Base-by-base conservation (phyloP, 2,329 filamentous ascomycete genomes). In the Orbilia brochopaga region DNA sequence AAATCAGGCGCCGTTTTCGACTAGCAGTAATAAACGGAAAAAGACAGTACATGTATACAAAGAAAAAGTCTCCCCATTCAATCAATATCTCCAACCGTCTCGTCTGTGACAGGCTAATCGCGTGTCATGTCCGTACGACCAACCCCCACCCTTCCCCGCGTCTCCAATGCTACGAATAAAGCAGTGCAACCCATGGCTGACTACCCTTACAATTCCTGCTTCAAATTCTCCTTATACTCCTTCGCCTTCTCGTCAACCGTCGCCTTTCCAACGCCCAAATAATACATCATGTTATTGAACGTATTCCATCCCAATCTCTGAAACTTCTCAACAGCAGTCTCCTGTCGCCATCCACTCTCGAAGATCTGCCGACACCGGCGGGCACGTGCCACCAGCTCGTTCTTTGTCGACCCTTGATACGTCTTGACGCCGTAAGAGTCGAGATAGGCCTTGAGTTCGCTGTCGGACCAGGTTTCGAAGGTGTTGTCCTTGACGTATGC, bases 321-420 rank as follows among this genome's bases (percentile, higher is more conserved):
- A n/a, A 75, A 50, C 62, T 76, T 76, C 24, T 75, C 74, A 42
- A 69, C 74, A 2, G 75, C 86, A 56, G 84, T 80, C 13, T 90
- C 88, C 27, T 84, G 84, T 7, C 83, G 85, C 3, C 88, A 90
- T 58, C 90, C 90, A 76, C 92, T 90, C 77, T 85, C 85, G 82
- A 91, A 93, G 79, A 88, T 92, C 21, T 88, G 90, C 21, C 86
- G 84, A 76, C 92, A 88, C 78, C 87, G 88, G 75, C 89, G 87
- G 15, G 88, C 90, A 69, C 86, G 82, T 7, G 89, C 88, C 72
- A 86, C 85, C 19, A 93, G 82, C 77, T 91, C 84, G 69, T 92
- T 88, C 63, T 87, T 76, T 65, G 82, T 88, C 17, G 86, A 87
- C 4, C 87, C 87, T 78, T 91, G 88, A 48, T 87, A 88, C 44